These are phyloP conservation scores for Hymenotorrendiella dingleyae DNA, from an alignment of 2,329 filamentous ascomycete genomes.

Conservation along the genomic window DNA sequence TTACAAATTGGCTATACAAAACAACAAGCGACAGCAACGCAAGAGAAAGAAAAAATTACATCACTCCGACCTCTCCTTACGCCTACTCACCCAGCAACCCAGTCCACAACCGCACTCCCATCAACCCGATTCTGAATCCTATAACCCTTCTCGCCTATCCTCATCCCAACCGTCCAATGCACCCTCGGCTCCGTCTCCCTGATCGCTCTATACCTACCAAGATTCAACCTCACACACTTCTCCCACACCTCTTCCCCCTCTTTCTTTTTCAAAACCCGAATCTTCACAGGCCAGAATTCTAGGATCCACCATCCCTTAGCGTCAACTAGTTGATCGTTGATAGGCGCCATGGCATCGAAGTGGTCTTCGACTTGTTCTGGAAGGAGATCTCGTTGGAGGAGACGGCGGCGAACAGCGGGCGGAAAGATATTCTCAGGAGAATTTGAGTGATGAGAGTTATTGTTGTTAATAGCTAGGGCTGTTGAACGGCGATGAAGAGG, in stretches of 20 bases:
- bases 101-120: constrained; percentile 20
- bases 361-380: constrained; percentile 38
- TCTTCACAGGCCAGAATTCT: constrained; percentile 38
- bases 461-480: constrained; percentile 22
- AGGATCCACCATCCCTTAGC: constrained; percentile 39
- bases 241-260: constrained; percentile 31
- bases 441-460: constrained; percentile 11
- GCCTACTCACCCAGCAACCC: too few relatives aligned
- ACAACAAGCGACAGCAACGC: too few relatives aligned
- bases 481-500: constrained; percentile 30
- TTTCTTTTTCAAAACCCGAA: constrained; percentile 30
- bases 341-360: constrained; percentile 35
- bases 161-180: constrained; percentile 39
- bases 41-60: too few relatives aligned
- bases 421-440: constrained; percentile 18
- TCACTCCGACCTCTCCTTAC: too few relatives aligned
- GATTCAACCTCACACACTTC: constrained; percentile 34
- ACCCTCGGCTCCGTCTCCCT: constrained; percentile 34
- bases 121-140: constrained; percentile 28
- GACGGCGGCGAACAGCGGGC: constrained; percentile 5
- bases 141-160: constrained; percentile 33
- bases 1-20: too few relatives aligned
- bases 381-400: constrained; percentile 26
- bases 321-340: constrained; percentile 36
- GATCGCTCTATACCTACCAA: constrained; percentile 34